Evolutionary conservation across 805 yeast genomes (phyloP), one percentile per base, ranked within the genome.

Genomic region (Citeromyces nyonsensis): DNA sequence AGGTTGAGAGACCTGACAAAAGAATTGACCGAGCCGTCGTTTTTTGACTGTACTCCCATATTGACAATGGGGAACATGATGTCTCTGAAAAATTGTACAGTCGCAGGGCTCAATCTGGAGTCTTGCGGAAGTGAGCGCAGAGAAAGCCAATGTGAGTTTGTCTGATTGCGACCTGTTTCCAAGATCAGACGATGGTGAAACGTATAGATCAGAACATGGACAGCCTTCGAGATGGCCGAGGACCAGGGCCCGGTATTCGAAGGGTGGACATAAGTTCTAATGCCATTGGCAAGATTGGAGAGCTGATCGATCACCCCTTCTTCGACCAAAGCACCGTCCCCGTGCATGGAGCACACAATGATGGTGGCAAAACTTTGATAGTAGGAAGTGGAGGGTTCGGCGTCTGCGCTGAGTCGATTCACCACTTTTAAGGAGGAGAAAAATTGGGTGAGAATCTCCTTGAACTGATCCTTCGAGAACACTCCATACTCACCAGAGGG

Each of bases 191-290:
- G 22, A 18, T 18, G 22, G 7, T 18, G 22, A 18, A 18, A 18
- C 22, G 22, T 18, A 18, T 18, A 18, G 22, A 18, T 66, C 33
- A 83, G 54, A 29, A 72, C 66, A 38, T 66, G 63, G n/a, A 80
- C 57, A 18, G 81, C 64, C 36, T 69, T 69, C 1, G 93, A 64
- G 22, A 88, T 67, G 4, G 75, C 57, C 18, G 65, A 52, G 1
- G 94, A 68, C 96, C 97, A 86, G n/a, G 66, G 64, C 0, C 95
- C 97, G n/a, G 63, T 52, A 49, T 86, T 86, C 0, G 97, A 85
- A 5, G 98, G 98, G 50, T 91, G 96, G 3, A 74, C 75, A 52
- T 77, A 82, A 12, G 95, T 81, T 38, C 70, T 77, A 5, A 85
- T 58, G 0, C 94, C 72, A 34, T 73, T 72, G n/a, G 79, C 42